These are phyloP conservation scores for Daldinia sp. DNA, from an alignment of 2,329 filamentous ascomycete genomes.

Conservation along the genomic window DNA sequence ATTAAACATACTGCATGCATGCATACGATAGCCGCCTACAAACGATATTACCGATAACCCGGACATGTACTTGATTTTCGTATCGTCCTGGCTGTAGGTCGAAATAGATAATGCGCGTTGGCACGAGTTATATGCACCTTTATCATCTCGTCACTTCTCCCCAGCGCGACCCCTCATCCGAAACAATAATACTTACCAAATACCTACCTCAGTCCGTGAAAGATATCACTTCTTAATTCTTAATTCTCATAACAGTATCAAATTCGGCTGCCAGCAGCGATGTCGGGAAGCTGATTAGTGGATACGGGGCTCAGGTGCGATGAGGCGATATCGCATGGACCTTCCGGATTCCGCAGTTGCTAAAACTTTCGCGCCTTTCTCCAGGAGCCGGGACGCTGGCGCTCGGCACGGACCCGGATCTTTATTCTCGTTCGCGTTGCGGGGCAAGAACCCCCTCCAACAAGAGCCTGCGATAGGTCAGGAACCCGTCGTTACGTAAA, in stretches of 20 bases:
- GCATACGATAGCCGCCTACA: slow-evolving; percentile 19
- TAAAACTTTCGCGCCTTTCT: slow-evolving; percentile 24
- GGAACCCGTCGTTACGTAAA: slow-evolving; percentile 25
- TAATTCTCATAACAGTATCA: not conserved
- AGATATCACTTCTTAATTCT: not conserved
- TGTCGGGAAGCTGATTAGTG: slow-evolving; percentile 22
- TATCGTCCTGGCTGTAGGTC: slow-evolving; percentile 5
- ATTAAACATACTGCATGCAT: slow-evolving; percentile 26
- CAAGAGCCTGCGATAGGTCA: slow-evolving; percentile 12
- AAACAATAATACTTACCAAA: not conserved
- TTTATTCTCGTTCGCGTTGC: slow-evolving; percentile 1
- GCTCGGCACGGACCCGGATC: slow-evolving; percentile 17
- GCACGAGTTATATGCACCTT: not conserved
- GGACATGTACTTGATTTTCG: slow-evolving; percentile 10
- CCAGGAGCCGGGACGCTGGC: slow-evolving; percentile 21
- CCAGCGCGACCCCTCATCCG: not conserved
- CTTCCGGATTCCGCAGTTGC: slow-evolving; percentile 34
- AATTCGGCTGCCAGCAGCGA: slow-evolving; percentile 15
- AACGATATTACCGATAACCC: slow-evolving; percentile 10
- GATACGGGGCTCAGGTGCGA: slow-evolving; percentile 2
- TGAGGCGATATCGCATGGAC: slow-evolving; percentile 30
- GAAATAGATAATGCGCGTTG: not conserved
- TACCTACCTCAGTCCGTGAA: not conserved
- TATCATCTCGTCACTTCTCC: not conserved
- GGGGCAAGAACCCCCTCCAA: slow-evolving; percentile 12